Evolutionary conservation across 176 grass and related monocot species (phyloP).

Genomic region (Luzula sylvatica): DNA sequence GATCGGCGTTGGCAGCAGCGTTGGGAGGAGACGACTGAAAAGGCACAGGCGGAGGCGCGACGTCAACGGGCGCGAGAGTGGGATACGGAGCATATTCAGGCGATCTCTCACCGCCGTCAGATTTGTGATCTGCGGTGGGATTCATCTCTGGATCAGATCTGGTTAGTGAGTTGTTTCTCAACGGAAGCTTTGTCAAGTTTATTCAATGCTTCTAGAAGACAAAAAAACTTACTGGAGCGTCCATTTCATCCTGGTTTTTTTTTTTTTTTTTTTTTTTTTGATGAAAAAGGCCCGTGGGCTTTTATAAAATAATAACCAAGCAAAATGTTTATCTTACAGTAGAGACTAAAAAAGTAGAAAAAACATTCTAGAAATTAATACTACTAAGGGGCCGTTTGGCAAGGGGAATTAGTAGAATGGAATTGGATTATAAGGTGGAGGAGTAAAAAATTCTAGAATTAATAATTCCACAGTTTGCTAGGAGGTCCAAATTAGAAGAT

Average conservation of each 20-base stretch:
- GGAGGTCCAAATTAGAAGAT: too few relatives aligned
- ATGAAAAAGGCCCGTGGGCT: too few relatives aligned
- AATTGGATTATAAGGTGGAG: too few relatives aligned
- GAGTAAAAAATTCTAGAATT: too few relatives aligned
- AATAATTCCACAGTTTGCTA: too few relatives aligned
- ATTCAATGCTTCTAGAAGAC: background rate
- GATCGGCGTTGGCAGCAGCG: slow-evolving; percentile 43
- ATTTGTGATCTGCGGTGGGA: slow-evolving; percentile 25
- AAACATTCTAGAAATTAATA: too few relatives aligned
- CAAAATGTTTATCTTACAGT: too few relatives aligned
- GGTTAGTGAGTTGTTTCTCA: background rate
- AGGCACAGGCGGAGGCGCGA: slow-evolving; percentile 20
- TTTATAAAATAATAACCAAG: too few relatives aligned
- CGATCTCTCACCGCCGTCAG: slow-evolving; percentile 11
- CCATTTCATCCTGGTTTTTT: slow-evolving; percentile 19
- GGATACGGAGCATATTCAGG: slow-evolving; percentile 18
- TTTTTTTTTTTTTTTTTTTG: background rate
- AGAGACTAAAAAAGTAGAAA: too few relatives aligned
- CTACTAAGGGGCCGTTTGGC: too few relatives aligned
- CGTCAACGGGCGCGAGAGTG: background rate
- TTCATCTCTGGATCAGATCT: slow-evolving; percentile 33
- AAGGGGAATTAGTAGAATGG: too few relatives aligned
- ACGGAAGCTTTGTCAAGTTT: slow-evolving; percentile 8
- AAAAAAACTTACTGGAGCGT: slow-evolving; percentile 4
- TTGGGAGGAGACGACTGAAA: slow-evolving; percentile 8